Evolutionary conservation across 2,329 filamentous ascomycete genomes (phyloP).

Genomic region (Sclerotinia trifoliorum): DNA sequence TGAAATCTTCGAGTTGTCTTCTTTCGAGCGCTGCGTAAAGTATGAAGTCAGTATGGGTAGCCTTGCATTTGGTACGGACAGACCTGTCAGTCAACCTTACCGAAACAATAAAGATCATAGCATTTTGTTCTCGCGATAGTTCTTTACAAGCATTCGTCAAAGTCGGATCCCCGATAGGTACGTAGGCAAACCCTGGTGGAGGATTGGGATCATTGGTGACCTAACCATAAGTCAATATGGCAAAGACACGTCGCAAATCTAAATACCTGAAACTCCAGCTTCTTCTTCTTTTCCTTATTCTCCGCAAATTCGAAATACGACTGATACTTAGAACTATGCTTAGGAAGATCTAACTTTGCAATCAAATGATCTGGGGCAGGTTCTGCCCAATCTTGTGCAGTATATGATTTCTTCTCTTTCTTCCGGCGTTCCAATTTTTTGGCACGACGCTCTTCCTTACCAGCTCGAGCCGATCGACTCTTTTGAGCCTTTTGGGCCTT

Average conservation of each 20-base stretch:
- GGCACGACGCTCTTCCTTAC: slow-evolving; percentile 33
- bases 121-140: slow-evolving; percentile 58
- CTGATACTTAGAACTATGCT: slow-evolving; percentile 52
- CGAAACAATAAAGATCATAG: slow-evolving; percentile 66
- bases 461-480: slow-evolving; percentile 16
- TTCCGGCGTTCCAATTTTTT: slow-evolving; percentile 35
- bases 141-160: slow-evolving; percentile 63
- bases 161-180: slow-evolving; percentile 61
- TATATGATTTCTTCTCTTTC: slow-evolving; percentile 34
- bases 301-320: slow-evolving; percentile 64
- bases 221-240: slow-evolving; percentile 41
- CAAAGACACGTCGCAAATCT: slow-evolving; percentile 20
- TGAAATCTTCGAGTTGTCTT: slow-evolving; percentile 37
- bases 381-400: slow-evolving; percentile 35
- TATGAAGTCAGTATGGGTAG: slow-evolving; percentile 18
- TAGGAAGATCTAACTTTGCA: slow-evolving; percentile 38
- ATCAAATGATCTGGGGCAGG: slow-evolving; percentile 37
- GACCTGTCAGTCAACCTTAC: slow-evolving; percentile 44
- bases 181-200: slow-evolving; percentile 61
- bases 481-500: slow-evolving; percentile 8
- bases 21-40: slow-evolving; percentile 30
- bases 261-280: slow-evolving; percentile 60
- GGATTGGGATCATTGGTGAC: slow-evolving; percentile 52
- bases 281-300: slow-evolving; percentile 63
- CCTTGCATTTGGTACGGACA: slow-evolving; percentile 11